Evolutionary conservation across 768 basidiomycete species (phyloP).

Genomic region (Cystofilobasidium macerans): DNA sequence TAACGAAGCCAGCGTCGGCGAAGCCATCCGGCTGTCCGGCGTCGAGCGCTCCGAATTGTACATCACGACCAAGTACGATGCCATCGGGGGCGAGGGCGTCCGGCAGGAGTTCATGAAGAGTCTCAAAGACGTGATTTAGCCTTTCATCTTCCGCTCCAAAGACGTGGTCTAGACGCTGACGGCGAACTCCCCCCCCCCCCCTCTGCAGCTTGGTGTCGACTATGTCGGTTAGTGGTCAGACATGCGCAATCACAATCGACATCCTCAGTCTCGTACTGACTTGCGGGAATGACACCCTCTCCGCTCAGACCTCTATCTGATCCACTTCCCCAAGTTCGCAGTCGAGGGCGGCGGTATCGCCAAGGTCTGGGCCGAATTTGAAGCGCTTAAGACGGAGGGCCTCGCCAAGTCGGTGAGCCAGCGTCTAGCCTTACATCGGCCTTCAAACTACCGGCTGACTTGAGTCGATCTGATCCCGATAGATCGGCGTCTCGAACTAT

Average conservation of each 20-base stretch:
- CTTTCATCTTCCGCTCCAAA: too few relatives aligned
- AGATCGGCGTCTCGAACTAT: slow-evolving; percentile 21
- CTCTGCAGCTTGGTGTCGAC: slow-evolving; percentile 21
- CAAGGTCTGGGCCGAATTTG: slow-evolving; percentile 20
- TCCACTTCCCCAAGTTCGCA: slow-evolving; percentile 42
- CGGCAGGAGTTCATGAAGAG: slow-evolving; percentile 2
- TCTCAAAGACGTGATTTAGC: neutral
- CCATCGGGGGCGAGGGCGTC: slow-evolving; percentile 4
- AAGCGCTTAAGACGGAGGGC: slow-evolving; percentile 13
- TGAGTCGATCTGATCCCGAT: neutral
- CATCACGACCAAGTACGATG: slow-evolving; percentile 5
- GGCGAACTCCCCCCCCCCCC: neutral
- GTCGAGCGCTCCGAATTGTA: slow-evolving; percentile 2
- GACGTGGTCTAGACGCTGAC: too few relatives aligned
- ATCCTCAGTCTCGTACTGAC: neutral
- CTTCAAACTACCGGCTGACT: too few relatives aligned
- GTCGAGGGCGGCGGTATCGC: neutral
- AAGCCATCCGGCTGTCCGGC: slow-evolving; percentile 32
- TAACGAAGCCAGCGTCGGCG: slow-evolving; percentile 50
- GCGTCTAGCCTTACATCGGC: too few relatives aligned
- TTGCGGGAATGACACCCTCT: too few relatives aligned
- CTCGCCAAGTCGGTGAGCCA: slow-evolving; percentile 13
- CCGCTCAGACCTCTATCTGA: slow-evolving; percentile 49
- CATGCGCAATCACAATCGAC: too few relatives aligned
- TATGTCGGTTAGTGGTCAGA: slow-evolving; percentile 42